phyloP scores from a whole-genome alignment of 306 rosid genomes.

The Pterocarpus macrocarpus region DNA sequence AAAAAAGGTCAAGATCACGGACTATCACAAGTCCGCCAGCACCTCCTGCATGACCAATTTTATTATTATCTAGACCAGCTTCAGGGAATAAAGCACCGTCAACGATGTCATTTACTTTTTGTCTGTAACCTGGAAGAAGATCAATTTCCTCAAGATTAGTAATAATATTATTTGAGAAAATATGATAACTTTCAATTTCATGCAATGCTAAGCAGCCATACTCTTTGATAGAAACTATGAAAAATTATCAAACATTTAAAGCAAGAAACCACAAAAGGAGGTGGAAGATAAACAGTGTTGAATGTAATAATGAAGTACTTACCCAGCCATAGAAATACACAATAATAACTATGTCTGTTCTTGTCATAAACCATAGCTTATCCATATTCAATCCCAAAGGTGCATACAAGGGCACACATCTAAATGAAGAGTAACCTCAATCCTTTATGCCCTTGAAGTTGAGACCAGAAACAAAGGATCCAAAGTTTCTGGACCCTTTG shows the following conservation, averaged over 20 bases:
- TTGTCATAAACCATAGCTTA: constrained; percentile 2
- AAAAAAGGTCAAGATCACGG: constrained; percentile 84
- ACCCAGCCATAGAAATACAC: background rate
- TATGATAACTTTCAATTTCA: constrained; percentile 1
- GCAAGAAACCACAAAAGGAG: background rate
- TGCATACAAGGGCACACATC: constrained; percentile 27
- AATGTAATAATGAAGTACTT: constrained; percentile 6
- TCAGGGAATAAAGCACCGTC: constrained; percentile 93
- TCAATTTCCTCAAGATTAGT: constrained; percentile 1
- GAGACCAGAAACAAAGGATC: constrained; percentile 37
- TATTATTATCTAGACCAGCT: constrained; percentile 73
- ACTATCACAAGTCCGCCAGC: constrained; percentile 96
- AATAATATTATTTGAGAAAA: constrained; percentile 3
- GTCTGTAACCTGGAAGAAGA: constrained; percentile 71
- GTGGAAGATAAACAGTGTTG: background rate
- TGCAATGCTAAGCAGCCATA: background rate
- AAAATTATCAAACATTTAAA: background rate
- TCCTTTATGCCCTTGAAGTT: background rate
- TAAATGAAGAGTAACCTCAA: constrained; percentile 16
- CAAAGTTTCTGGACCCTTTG: constrained; percentile 24
- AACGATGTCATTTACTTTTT: constrained; percentile 84
- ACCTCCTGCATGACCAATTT: constrained; percentile 91
- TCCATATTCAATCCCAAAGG: background rate
- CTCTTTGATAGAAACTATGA: background rate
- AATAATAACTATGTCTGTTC: background rate